Evolutionary conservation across 1,139 yeast genomes (phyloP).

Genomic region (Yamadazyma aaseri): DNA sequence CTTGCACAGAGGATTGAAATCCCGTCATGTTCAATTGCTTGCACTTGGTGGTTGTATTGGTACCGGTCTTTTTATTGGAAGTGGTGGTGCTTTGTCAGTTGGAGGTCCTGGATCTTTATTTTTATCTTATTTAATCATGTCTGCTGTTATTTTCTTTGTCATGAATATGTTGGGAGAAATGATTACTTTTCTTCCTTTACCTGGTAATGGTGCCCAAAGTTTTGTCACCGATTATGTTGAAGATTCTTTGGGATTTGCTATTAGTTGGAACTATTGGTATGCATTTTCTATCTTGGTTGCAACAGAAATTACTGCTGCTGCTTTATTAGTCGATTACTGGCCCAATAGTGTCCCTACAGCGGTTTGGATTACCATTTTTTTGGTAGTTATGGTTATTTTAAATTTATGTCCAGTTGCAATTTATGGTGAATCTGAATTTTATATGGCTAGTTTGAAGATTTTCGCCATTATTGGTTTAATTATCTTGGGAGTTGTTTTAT

Average conservation of each 20-base stretch:
- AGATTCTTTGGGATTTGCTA: slow-evolving; percentile 43
- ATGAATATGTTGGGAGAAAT: slow-evolving; percentile 63
- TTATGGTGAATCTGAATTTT: slow-evolving; percentile 67
- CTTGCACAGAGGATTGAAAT: slow-evolving; percentile 15
- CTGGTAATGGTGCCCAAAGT: slow-evolving; percentile 44
- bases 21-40: slow-evolving; percentile 38
- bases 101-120: slow-evolving; percentile 55
- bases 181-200: slow-evolving; percentile 56
- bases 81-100: slow-evolving; percentile 43
- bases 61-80: slow-evolving; percentile 46
- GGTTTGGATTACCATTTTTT: slow-evolving; percentile 55
- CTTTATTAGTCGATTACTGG: slow-evolving; percentile 58
- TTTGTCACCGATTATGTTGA: slow-evolving; percentile 37
- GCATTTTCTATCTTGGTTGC: slow-evolving; percentile 50
- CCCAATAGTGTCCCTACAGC: slow-evolving; percentile 47
- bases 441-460: slow-evolving; percentile 59
- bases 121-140: slow-evolving; percentile 47
- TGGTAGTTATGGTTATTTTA: slow-evolving; percentile 34
- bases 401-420: slow-evolving; percentile 47
- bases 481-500: slow-evolving; percentile 42
- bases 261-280: slow-evolving; percentile 49
- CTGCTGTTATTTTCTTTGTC: slow-evolving; percentile 51
- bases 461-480: slow-evolving; percentile 38
- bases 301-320: slow-evolving; percentile 54
- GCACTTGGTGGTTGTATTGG: slow-evolving; percentile 44